These are phyloP conservation scores for Leishmania braziliensis DNA, from an alignment of 208 protist species.

Conservation along the genomic window DNA sequence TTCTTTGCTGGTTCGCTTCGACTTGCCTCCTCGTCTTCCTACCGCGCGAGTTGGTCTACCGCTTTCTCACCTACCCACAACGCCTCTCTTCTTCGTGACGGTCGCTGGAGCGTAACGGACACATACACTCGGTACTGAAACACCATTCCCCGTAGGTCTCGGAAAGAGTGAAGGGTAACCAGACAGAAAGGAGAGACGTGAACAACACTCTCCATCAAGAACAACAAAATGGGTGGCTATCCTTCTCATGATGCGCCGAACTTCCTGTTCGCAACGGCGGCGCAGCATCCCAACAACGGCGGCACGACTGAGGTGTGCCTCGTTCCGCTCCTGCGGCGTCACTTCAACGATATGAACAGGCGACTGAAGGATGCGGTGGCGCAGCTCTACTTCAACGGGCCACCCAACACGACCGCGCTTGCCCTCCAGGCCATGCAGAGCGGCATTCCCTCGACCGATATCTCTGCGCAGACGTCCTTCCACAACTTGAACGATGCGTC, in stretches of 20 bases:
- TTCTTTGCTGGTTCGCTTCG: constrained; percentile 6
- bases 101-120: not conserved
- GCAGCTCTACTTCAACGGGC: constrained; percentile 49
- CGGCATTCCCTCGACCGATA: constrained; percentile 8
- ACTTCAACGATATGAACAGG: constrained; percentile 85
- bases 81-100: not conserved
- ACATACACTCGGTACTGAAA: not conserved
- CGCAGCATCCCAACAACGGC: constrained; percentile 52
- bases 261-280: constrained; percentile 79
- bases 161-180: not conserved
- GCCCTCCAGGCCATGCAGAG: constrained; percentile 34
- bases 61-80: not conserved
- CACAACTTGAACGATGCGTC: constrained; percentile 10
- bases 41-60: not conserved
- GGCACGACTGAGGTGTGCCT: constrained; percentile 72
- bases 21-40: not conserved
- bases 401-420: constrained; percentile 37
- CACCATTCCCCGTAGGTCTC: not conserved
- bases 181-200: not conserved
- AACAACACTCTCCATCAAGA: not conserved
- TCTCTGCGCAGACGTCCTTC: constrained; percentile 10
- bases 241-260: constrained; percentile 84
- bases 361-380: constrained; percentile 61
- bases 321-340: constrained; percentile 75
- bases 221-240: constrained; percentile 73